These are phyloP conservation scores for Xylaria hypoxylon DNA, from an alignment of 2,329 filamentous ascomycete genomes.

Conservation along the genomic window DNA sequence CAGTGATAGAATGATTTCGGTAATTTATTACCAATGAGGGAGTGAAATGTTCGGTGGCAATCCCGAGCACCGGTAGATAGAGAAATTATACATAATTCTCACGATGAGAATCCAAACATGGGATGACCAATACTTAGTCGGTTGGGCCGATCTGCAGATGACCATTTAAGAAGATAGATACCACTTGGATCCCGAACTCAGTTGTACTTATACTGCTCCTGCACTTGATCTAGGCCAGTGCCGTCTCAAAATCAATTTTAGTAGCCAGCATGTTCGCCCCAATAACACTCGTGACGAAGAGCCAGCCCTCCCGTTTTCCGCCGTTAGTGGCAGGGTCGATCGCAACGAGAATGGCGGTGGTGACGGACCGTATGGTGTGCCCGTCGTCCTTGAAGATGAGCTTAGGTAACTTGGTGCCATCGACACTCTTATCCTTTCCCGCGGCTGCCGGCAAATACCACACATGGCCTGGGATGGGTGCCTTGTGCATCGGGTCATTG, in stretches of 20 bases:
- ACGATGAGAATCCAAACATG: background rate
- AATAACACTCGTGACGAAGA: slow-evolving; percentile 69
- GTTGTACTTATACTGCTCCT: background rate
- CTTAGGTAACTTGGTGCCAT: slow-evolving; percentile 55
- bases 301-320: slow-evolving; percentile 63
- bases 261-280: slow-evolving; percentile 62
- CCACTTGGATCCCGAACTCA: background rate
- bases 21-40: background rate
- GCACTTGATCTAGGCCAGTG: slow-evolving; percentile 25
- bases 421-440: slow-evolving; percentile 26
- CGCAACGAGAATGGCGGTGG: slow-evolving; percentile 64
- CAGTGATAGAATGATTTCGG: background rate
- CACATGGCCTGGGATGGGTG: slow-evolving; percentile 57
- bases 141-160: too few relatives aligned
- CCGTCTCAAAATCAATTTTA: slow-evolving; percentile 60
- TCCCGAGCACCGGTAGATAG: background rate
- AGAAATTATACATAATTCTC: background rate
- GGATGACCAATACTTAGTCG: background rate
- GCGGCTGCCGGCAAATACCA: slow-evolving; percentile 53
- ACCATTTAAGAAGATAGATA: background rate
- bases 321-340: slow-evolving; percentile 60
- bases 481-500: slow-evolving; percentile 52
- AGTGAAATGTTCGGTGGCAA: background rate
- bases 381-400: slow-evolving; percentile 70
- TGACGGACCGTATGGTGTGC: slow-evolving; percentile 60